Evolutionary conservation across 768 basidiomycete species (phyloP).

Genomic region (Pleurotus platypus): DNA sequence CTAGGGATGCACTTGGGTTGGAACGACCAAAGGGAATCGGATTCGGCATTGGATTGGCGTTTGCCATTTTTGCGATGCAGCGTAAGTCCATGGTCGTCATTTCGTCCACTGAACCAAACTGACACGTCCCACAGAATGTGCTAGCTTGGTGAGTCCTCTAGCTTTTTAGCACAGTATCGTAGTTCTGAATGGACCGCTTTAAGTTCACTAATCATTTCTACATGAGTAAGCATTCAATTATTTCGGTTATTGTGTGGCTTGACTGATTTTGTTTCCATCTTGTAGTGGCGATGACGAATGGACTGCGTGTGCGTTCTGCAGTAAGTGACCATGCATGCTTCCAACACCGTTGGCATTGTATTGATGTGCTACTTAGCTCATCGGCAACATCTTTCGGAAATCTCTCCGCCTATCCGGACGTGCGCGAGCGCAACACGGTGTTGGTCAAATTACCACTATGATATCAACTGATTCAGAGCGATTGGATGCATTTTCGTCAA

Average conservation of each 20-base stretch:
- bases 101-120: background rate
- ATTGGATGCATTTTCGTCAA: conserved; percentile 45
- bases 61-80: conserved; percentile 61
- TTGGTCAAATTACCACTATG: conserved; percentile 68
- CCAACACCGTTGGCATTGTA: background rate
- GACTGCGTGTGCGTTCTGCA: conserved; percentile 28
- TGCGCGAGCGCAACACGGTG: conserved; percentile 53
- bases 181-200: background rate
- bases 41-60: conserved; percentile 57
- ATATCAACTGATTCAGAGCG: conserved; percentile 62
- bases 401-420: conserved; percentile 63
- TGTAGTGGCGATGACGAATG: conserved; percentile 28
- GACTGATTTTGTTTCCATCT: background rate
- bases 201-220: conserved; percentile 26
- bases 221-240: conserved; percentile 14
- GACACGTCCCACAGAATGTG: conserved; percentile 26
- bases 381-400: conserved; percentile 58
- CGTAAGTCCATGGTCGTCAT: conserved; percentile 24
- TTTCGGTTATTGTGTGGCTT: background rate
- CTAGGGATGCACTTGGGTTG: conserved; percentile 30
- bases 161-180: conserved; percentile 7
- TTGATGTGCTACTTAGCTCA: conserved; percentile 22
- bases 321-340: conserved; percentile 15
- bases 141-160: conserved; percentile 33
- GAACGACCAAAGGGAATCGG: conserved; percentile 46